Evolutionary conservation across 257 asterid species (phyloP).

Genomic region (Penstemon barbatus): DNA sequence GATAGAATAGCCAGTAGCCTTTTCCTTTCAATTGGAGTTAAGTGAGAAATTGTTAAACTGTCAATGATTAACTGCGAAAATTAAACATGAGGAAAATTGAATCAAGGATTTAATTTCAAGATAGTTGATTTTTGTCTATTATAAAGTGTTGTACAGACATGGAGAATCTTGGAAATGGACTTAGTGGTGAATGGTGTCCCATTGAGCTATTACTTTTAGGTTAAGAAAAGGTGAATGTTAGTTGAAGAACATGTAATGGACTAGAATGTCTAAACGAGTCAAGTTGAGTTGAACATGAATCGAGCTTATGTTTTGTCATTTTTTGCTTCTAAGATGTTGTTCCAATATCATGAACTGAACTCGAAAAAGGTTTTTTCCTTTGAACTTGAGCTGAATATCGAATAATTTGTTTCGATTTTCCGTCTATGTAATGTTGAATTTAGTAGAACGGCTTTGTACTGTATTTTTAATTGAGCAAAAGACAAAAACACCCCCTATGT

Average conservation of each 20-base stretch:
- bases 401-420: neutral
- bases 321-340: constrained; percentile 1
- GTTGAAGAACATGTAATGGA: constrained; percentile 24
- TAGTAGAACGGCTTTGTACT: too few species aligned
- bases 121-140: neutral
- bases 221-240: constrained; percentile 39
- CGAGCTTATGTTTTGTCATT: constrained; percentile 5
- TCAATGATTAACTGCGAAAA: constrained; percentile 34
- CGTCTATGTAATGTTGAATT: too few species aligned
- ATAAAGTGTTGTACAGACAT: constrained; percentile 30
- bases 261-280: neutral
- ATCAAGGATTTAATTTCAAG: neutral
- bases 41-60: constrained; percentile 33
- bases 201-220: constrained; percentile 35
- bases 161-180: constrained; percentile 46
- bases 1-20: constrained; percentile 35
- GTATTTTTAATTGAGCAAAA: too few species aligned
- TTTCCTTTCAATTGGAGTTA: constrained; percentile 34
- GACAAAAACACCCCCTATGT: too few species aligned
- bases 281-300: neutral
- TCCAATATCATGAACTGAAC: too few species aligned
- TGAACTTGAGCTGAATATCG: neutral
- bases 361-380: neutral
- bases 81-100: constrained; percentile 7
- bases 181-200: constrained; percentile 23